These are phyloP conservation scores for Geotrichum restrictum DNA, from an alignment of 1,139 yeast species.

Conservation along the genomic window DNA sequence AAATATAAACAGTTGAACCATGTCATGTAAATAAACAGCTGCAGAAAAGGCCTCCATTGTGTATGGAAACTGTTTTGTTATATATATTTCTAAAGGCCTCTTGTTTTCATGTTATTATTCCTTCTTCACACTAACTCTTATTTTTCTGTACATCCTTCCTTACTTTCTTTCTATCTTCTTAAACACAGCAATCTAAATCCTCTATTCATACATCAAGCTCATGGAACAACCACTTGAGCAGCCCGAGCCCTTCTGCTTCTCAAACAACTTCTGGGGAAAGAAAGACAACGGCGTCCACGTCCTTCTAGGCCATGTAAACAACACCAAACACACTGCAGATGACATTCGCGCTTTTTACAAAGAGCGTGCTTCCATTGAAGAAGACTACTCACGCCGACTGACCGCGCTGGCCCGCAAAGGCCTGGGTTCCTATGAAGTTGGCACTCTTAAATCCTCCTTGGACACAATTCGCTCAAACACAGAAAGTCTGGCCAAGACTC, in stretches of 20 bases:
- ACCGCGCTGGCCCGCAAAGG: slow-evolving; percentile 46
- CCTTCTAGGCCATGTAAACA: slow-evolving; percentile 48
- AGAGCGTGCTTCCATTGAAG: slow-evolving; percentile 58
- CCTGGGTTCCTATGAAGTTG: slow-evolving; percentile 60
- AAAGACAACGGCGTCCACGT: slow-evolving; percentile 50
- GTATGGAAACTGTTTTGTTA: background rate
- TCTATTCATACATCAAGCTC: background rate
- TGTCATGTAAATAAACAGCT: slow-evolving; percentile 1
- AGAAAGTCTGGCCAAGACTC: slow-evolving; percentile 47
- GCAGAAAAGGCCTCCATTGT: too few species aligned
- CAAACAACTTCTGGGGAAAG: slow-evolving; percentile 53
- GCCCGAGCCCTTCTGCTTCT: slow-evolving; percentile 36
- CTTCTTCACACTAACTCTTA: too few species aligned
- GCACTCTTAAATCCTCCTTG: slow-evolving; percentile 54
- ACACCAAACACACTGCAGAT: slow-evolving; percentile 48
- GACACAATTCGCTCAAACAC: slow-evolving; percentile 59
- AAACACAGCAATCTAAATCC: too few species aligned
- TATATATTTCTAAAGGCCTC: background rate
- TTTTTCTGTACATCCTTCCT: too few species aligned
- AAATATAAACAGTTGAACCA: background rate
- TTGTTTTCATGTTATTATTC: background rate
- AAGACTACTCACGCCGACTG: slow-evolving; percentile 56
- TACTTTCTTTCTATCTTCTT: too few species aligned
- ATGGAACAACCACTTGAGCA: slow-evolving; percentile 14
- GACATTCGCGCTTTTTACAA: slow-evolving; percentile 44